Percentiles rank a stretch among this genome's conserved stretches.
phyloP scores from a whole-genome alignment of 306 rosid genomes.

The Ceratonia siliqua region DNA sequence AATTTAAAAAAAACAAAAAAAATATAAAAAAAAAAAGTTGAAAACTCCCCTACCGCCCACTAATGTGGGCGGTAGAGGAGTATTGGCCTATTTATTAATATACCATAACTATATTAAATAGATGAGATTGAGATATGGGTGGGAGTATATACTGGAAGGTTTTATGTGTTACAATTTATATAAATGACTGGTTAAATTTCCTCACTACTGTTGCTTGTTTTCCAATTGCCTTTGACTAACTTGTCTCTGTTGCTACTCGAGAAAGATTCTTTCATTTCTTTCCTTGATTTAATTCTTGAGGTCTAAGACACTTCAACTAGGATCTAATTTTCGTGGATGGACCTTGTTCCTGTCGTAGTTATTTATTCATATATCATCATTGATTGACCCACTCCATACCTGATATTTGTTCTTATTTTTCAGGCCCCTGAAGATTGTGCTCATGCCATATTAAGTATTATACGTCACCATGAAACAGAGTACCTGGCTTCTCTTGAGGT shows the following conservation, averaged over 20 bases:
- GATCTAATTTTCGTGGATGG: neutral
- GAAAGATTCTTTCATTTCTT: neutral
- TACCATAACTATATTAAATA: neutral
- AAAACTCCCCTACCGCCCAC: too few relatives aligned
- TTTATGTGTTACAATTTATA: neutral
- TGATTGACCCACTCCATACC: neutral
- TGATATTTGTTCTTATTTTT: constrained; percentile 27
- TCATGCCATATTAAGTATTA: constrained; percentile 60
- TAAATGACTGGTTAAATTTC: neutral
- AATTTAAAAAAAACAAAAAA: too few relatives aligned
- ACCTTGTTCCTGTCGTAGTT: neutral
- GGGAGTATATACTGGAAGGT: neutral
- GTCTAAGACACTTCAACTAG: neutral
- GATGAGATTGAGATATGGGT: constrained; percentile 16
- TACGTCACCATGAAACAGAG: constrained; percentile 95
- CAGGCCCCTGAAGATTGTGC: constrained; percentile 95
- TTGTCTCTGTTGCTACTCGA: neutral
- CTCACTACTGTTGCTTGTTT: neutral
- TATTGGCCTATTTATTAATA: too few relatives aligned
- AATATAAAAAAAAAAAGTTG: too few relatives aligned
- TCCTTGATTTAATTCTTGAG: neutral
- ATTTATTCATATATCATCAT: constrained; percentile 18
- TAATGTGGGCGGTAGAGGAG: too few relatives aligned
- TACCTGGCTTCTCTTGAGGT: constrained; percentile 94
- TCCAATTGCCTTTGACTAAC: neutral